Percentiles rank a stretch among this genome's conserved stretches.
Conservation (phyloP, 2,329 filamentous ascomycete species). For the Camillea tinctor region DNA sequence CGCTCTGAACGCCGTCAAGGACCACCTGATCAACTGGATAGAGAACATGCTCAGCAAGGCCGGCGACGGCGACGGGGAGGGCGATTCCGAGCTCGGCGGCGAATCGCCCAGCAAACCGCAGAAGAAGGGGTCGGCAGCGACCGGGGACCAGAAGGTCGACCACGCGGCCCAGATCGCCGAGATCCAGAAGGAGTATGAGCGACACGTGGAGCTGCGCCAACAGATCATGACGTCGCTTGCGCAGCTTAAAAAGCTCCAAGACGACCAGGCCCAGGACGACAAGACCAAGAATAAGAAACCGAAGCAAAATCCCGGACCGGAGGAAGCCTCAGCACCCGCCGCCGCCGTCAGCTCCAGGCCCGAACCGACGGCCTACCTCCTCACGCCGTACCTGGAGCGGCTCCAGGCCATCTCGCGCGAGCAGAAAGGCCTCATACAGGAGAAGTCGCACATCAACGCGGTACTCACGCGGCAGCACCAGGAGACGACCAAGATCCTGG, state of each 20-base stretch:
- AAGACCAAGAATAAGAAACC: background rate
- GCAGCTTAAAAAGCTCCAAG: constrained; percentile 16
- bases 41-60: constrained; percentile 60
- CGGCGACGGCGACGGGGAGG: constrained; percentile 35
- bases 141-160: constrained; percentile 18
- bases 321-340: constrained; percentile 1
- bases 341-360: constrained; percentile 6
- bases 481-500: constrained; percentile 49
- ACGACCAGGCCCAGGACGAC: background rate
- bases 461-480: constrained; percentile 50
- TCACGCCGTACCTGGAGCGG: constrained; percentile 56
- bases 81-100: constrained; percentile 21
- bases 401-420: constrained; percentile 52
- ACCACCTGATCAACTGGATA: constrained; percentile 64
- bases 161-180: constrained; percentile 42
- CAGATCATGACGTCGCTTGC: constrained; percentile 44
- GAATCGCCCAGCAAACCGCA: constrained; percentile 19
- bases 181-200: constrained; percentile 54
- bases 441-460: constrained; percentile 57
- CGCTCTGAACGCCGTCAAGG: constrained; percentile 56
- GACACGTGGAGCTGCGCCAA: constrained; percentile 51
- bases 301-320: background rate
- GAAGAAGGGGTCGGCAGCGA: constrained; percentile 5
- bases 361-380: constrained; percentile 40
- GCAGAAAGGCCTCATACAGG: constrained; percentile 56